These are phyloP conservation scores for Pseudogymnoascus sp. DNA, from an alignment of 2,329 filamentous ascomycete species.

Conservation along the genomic window DNA sequence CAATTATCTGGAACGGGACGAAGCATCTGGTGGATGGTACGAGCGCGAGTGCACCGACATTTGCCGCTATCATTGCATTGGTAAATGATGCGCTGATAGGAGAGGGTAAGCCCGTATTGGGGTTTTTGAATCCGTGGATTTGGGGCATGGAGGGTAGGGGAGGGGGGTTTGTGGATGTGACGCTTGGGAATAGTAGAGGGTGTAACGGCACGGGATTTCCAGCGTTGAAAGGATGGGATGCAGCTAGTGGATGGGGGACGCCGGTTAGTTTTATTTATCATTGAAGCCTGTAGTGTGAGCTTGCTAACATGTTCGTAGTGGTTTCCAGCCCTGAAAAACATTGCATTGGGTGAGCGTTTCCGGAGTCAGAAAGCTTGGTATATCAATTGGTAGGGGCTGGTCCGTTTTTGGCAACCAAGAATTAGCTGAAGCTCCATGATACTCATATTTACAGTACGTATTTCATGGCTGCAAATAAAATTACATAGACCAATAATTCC, in stretches of 20 bases:
- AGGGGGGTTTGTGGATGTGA: slow-evolving; percentile 35
- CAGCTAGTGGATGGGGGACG: slow-evolving; percentile 31
- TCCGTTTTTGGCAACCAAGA: neutral
- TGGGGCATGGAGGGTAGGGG: slow-evolving; percentile 37
- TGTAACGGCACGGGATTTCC: slow-evolving; percentile 27
- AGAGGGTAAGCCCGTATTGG: slow-evolving; percentile 11
- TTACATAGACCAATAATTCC: neutral
- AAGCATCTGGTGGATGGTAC: slow-evolving; percentile 15
- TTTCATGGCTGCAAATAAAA: neutral
- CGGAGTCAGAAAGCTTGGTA: neutral
- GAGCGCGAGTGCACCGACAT: slow-evolving; percentile 42
- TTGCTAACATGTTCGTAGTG: neutral
- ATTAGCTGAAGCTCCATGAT: neutral
- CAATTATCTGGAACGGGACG: slow-evolving; percentile 12
- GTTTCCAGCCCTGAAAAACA: neutral
- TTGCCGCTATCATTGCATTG: slow-evolving; percentile 43
- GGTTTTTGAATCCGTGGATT: slow-evolving; percentile 38
- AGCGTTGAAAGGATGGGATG: slow-evolving; percentile 30
- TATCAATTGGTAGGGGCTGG: neutral
- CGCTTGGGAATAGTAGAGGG: slow-evolving; percentile 31
- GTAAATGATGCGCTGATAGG: slow-evolving; percentile 14
- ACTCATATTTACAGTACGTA: neutral
- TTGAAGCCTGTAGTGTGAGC: neutral
- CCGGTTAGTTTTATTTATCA: slow-evolving; percentile 14
- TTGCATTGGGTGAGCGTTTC: neutral